Conservation (phyloP, 352 stramenopile genomes). For the Phytopythium helicoides region DNA sequence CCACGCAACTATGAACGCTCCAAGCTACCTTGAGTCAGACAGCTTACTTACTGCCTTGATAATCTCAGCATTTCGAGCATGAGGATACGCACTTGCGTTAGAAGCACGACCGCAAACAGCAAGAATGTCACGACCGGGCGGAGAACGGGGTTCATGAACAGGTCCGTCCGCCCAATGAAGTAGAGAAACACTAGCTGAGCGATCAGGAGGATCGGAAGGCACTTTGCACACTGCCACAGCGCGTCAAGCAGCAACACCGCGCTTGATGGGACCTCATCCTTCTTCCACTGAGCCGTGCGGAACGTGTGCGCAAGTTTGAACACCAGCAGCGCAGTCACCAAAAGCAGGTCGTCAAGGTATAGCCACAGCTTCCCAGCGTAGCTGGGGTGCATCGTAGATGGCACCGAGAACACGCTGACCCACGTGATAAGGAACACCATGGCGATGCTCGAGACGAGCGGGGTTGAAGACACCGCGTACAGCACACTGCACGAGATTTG, state of each 20-base stretch:
- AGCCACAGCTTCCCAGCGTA: constrained; percentile 68
- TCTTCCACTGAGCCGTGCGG: constrained; percentile 63
- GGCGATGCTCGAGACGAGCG: constrained; percentile 56
- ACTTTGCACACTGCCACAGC: constrained; percentile 45
- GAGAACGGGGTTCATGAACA: constrained; percentile 75
- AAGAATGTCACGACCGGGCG: constrained; percentile 64
- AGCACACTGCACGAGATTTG: constrained; percentile 75
- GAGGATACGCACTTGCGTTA: constrained; percentile 51
- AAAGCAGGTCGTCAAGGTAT: constrained; percentile 53
- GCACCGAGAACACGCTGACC: constrained; percentile 50
- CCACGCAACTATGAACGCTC: too few relatives aligned
- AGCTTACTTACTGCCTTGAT: constrained; percentile 7
- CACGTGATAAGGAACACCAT: constrained; percentile 49
- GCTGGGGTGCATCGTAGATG: constrained; percentile 63
- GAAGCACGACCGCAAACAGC: constrained; percentile 33
- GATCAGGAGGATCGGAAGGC: constrained; percentile 44
- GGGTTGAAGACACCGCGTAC: constrained; percentile 65
- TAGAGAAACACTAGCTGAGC: constrained; percentile 59
- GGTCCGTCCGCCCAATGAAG: constrained; percentile 59
- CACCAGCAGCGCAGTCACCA: constrained; percentile 62
- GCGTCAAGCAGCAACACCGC: constrained; percentile 48
- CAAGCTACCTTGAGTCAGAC: too few relatives aligned
- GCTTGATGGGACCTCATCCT: constrained; percentile 58
- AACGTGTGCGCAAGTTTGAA: constrained; percentile 68
- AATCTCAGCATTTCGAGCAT: constrained; percentile 44